Evolutionary conservation across 371 early-diverging fungal species (phyloP).

Genomic region (Syncephalastrum contaminatum): DNA sequence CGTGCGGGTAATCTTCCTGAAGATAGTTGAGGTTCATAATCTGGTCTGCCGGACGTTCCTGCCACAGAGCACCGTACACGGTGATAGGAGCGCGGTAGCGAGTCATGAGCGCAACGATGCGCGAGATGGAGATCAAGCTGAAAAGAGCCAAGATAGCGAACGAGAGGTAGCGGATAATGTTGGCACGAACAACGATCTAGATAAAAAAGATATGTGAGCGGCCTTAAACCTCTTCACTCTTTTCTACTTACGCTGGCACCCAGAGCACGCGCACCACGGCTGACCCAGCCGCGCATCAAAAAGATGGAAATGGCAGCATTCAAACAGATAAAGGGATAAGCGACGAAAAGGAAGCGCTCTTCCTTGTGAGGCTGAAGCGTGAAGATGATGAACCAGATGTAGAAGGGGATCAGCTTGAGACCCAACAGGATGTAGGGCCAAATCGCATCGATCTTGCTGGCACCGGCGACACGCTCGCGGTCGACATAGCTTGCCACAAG

Average conservation of each 20-base stretch:
- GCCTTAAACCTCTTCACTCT: background rate
- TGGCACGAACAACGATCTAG: conserved; percentile 23
- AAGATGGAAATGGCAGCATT: conserved; percentile 73
- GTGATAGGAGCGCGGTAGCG: conserved; percentile 70
- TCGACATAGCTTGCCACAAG: conserved; percentile 41
- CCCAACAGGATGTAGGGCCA: conserved; percentile 50
- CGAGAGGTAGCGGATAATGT: conserved; percentile 35
- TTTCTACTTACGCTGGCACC: conserved; percentile 26
- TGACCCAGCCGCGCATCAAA: conserved; percentile 47
- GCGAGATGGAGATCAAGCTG: conserved; percentile 56
- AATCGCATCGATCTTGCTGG: conserved; percentile 21
- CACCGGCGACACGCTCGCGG: conserved; percentile 43
- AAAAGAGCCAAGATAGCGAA: conserved; percentile 38
- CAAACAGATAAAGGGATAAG: conserved; percentile 85
- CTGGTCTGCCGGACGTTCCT: conserved; percentile 30
- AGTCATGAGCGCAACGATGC: conserved; percentile 56
- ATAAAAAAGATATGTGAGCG: background rate
- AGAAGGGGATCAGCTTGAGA: conserved; percentile 67
- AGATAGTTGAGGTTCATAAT: conserved; percentile 29
- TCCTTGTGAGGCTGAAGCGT: conserved; percentile 93
- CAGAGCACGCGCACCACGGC: conserved; percentile 31
- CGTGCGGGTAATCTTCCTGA: conserved; percentile 33
- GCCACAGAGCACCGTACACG: conserved; percentile 53
- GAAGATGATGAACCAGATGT: conserved; percentile 78
- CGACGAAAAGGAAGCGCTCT: conserved; percentile 92